Base-by-base conservation (phyloP, 495 filamentous ascomycete genomes). In the Cudoniella acicularis region DNA sequence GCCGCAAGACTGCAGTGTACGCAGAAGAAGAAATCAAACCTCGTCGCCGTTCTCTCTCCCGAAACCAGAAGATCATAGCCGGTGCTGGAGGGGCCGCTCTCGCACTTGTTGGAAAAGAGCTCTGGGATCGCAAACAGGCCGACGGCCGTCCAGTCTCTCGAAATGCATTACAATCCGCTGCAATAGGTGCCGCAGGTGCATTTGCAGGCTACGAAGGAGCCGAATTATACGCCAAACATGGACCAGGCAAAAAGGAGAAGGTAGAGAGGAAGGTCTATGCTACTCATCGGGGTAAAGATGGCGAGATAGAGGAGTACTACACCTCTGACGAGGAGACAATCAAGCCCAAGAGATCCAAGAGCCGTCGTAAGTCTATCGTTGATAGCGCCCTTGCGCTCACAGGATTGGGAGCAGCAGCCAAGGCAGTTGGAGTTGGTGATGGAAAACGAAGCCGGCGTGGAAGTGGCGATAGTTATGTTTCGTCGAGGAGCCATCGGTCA, bases 351-450 rank as follows among this genome's bases (percentile, higher is more conserved):
- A 63, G n/a, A n/a, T n/a, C 23, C 18, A 51, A 65, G 47, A 63
- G 62, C 41, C 67, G 67, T 23, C 58, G 85, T 69, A 92, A 90
- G 72, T 91, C 88, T 48, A 73, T 90, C 54, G 80, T 88, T 47
- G 87, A 91, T 69, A 81, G 83, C 63, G 87, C 87, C 9, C 72
- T 91, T 3, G 83, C 80, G 49, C 79, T 82, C 2, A 75, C 88
- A 11, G 88, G 88, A 27, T 75, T 92, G 21, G 87, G 86, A n/a
- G 76, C 79, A 47, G 80, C 80, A 53, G 78, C 81, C 60, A 80
- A 81, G 59, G 81, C 77, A 54, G 70, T 62, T 57, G 62, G 50
- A 48, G 53, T 62, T 25, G 54, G 63, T 41, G 57, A 62, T 27
- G 59, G 67, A 25, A 64, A 65, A 48, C 67, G 70, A 49, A 70